Evolutionary conservation across 2,329 filamentous ascomycete genomes (phyloP).

Genomic region (Anthostomella pinea): DNA sequence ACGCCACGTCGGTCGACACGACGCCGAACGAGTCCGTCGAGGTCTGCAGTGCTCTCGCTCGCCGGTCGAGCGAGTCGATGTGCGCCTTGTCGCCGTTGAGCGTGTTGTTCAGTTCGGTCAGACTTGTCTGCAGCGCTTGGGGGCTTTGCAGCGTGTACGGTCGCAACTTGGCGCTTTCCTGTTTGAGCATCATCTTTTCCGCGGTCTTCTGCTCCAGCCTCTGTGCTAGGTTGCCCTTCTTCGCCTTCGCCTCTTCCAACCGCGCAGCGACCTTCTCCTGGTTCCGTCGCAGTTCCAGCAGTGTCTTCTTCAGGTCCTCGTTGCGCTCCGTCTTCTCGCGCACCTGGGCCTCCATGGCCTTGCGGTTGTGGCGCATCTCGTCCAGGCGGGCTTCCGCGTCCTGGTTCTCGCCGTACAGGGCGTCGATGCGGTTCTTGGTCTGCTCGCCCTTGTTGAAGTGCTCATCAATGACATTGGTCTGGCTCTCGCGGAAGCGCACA

Average conservation of each 20-base stretch:
- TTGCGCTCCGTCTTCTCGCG: constrained; percentile 83
- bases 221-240: constrained; percentile 73
- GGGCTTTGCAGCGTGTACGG: constrained; percentile 93
- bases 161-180: constrained; percentile 84
- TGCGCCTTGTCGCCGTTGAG: constrained; percentile 76
- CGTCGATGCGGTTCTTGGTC: constrained; percentile 84
- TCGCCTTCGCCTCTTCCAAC: constrained; percentile 77
- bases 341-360: constrained; percentile 76
- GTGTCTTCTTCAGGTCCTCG: constrained; percentile 77
- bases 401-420: constrained; percentile 80
- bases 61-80: constrained; percentile 83
- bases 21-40: constrained; percentile 86
- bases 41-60: constrained; percentile 86
- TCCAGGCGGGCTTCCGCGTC: constrained; percentile 77
- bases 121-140: constrained; percentile 72
- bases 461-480: constrained; percentile 84
- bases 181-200: constrained; percentile 66
- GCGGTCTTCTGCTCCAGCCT: constrained; percentile 70
- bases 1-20: constrained; percentile 79
- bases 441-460: constrained; percentile 89
- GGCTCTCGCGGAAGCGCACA: constrained; percentile 91
- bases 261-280: constrained; percentile 82
- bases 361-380: constrained; percentile 76
- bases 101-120: constrained; percentile 78
- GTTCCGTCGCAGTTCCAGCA: constrained; percentile 75